These are phyloP conservation scores for Saccharomyces pastorianus DNA, from an alignment of 1,139 yeast genomes.

Conservation along the genomic window DNA sequence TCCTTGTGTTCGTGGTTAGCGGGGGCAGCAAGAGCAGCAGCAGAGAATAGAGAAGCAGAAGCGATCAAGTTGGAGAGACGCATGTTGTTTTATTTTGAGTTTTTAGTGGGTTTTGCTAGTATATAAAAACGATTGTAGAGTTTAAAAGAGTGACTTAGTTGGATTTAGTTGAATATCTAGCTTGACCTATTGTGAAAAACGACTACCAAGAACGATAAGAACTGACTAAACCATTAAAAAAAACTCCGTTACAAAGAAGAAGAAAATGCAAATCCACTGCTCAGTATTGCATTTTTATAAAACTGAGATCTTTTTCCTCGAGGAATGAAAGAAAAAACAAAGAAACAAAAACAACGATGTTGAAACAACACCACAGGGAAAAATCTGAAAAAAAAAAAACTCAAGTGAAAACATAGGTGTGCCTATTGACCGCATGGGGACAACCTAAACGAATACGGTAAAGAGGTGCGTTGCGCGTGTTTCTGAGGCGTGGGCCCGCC, in stretches of 20 bases:
- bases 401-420: not conserved
- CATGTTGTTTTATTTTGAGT: slow-evolving; percentile 17
- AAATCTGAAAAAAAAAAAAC: not conserved
- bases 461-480: not conserved
- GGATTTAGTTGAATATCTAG: slow-evolving; percentile 1
- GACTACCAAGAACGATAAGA: not conserved
- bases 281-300: not conserved
- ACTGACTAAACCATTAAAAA: not conserved
- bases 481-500: not conserved
- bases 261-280: not conserved
- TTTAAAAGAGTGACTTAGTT: slow-evolving; percentile 5
- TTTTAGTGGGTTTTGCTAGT: not conserved
- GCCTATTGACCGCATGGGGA: not conserved
- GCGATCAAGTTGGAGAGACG: slow-evolving; percentile 31
- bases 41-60: slow-evolving; percentile 31
- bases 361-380: not conserved
- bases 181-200: not conserved
- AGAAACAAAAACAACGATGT: not conserved
- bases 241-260: not conserved
- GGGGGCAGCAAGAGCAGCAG: slow-evolving; percentile 35
- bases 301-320: not conserved
- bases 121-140: not conserved
- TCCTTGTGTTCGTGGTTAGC: slow-evolving; percentile 39
- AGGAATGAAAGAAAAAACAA: not conserved
- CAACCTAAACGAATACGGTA: not conserved